Base-by-base conservation (phyloP, 169 alveolate species). In the Plasmodium gonderi region DNA sequence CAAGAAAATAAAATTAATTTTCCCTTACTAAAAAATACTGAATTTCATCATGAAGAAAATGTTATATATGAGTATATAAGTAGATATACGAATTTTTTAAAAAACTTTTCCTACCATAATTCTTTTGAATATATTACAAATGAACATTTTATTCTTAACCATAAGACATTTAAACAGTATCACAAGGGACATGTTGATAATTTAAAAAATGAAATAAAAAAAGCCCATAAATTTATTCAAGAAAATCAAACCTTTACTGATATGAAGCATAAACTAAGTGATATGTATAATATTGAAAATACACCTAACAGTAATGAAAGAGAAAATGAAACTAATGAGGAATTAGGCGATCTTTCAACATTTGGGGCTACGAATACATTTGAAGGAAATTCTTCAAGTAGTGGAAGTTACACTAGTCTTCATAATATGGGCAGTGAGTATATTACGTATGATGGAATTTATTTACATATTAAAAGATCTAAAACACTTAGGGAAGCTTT, bases 41-140 rank as follows among this genome's bases (percentile, higher is more conserved):
- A 85, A 74, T 36, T 85, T 2, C 29, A 47, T 51, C 33, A 54
- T 17, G 51, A 72, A 20, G 92, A 85, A 29, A 36, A 49, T 72
- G 40, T 51, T 42, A 12, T 74, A 72, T 85, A 85, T 85, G 92
- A 85, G 29, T 85, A 85, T 26, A 49, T 85, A 29, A 17, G 77
- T 45, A 74, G 17, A 20, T 85, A 74, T 29, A 74, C 92, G n/a
- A 85, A 85, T 11, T 85, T 74, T 74, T 20, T 85, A 23, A 38
- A 74, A 72, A 85, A 54, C 4, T 72, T 40, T 76, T 38, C 51
- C 31, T 11, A 49, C 40, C 54, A 12, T 23, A 85, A 85, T 74
- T 44, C 92, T 3, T 8, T 31, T 29, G 29, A 36, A n/a, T 29
- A 49, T 45, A 72, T 49, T 20, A 33, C 49, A 29, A 20, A 85